Conservation (phyloP, 2,329 filamentous ascomycete species). For the Sphaerulina populicola region DNA sequence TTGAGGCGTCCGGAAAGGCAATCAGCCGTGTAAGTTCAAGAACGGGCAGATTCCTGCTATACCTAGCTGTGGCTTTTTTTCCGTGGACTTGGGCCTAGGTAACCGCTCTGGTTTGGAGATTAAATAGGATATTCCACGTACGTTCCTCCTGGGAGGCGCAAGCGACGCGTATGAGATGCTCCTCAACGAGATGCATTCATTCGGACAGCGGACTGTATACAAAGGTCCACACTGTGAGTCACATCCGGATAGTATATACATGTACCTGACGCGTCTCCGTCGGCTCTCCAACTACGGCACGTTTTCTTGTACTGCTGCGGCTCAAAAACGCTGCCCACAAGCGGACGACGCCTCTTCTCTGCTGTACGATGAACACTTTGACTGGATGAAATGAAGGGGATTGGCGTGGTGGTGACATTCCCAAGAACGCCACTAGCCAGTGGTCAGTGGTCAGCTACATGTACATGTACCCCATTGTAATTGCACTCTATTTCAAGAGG, state of each 20-base stretch:
- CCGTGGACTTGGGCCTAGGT: not conserved
- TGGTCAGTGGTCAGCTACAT: not conserved
- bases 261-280: not conserved
- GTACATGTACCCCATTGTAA: not conserved
- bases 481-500: not conserved
- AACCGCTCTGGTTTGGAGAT: not conserved
- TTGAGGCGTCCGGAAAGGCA: not conserved
- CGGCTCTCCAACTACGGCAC: not conserved
- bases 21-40: not conserved
- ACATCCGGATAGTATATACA: too few species aligned
- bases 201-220: not conserved
- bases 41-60: not conserved
- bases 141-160: not conserved
- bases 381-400: constrained; percentile 6
- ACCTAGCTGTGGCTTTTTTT: not conserved
- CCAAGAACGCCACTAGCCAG: not conserved
- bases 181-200: not conserved
- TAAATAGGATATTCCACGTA: not conserved
- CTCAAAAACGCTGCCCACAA: not conserved
- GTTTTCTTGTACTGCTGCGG: too few species aligned
- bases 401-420: not conserved
- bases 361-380: not conserved
- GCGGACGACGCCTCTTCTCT: not conserved
- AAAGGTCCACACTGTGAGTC: not conserved
- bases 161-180: not conserved